Conservation (phyloP, 345 rosid genomes). For the Rhodamnia argentea region DNA sequence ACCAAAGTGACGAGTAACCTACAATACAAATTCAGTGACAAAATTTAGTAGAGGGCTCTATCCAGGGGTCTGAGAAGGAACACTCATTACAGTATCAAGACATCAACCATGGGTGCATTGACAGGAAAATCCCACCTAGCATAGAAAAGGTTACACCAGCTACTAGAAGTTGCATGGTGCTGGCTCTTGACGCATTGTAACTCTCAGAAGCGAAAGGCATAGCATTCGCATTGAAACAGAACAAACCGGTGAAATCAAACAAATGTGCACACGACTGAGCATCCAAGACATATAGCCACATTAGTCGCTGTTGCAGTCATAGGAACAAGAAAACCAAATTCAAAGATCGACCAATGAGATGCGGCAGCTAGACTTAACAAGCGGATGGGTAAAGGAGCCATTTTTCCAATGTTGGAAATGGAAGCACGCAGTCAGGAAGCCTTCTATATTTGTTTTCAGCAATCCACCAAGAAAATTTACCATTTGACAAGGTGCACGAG, state of each 20-base stretch:
- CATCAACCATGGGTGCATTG: not conserved
- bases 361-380: not conserved
- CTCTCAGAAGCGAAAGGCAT: not conserved
- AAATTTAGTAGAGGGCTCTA: not conserved
- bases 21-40: constrained; percentile 6
- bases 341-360: not conserved
- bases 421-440: not conserved
- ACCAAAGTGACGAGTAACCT: constrained; percentile 86
- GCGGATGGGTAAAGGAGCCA: not conserved
- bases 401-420: not conserved
- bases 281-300: not conserved
- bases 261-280: not conserved
- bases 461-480: not conserved
- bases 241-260: not conserved
- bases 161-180: not conserved
- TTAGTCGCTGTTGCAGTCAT: not conserved
- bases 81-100: not conserved
- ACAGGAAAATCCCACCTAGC: not conserved
- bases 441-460: not conserved
- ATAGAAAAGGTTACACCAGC: not conserved
- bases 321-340: not conserved
- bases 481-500: not conserved
- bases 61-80: not conserved
- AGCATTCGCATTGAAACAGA: not conserved
- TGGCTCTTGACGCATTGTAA: not conserved